Evolutionary conservation across 495 filamentous ascomycete genomes (phyloP).

Genomic region (Talaromyces wortmannii): DNA sequence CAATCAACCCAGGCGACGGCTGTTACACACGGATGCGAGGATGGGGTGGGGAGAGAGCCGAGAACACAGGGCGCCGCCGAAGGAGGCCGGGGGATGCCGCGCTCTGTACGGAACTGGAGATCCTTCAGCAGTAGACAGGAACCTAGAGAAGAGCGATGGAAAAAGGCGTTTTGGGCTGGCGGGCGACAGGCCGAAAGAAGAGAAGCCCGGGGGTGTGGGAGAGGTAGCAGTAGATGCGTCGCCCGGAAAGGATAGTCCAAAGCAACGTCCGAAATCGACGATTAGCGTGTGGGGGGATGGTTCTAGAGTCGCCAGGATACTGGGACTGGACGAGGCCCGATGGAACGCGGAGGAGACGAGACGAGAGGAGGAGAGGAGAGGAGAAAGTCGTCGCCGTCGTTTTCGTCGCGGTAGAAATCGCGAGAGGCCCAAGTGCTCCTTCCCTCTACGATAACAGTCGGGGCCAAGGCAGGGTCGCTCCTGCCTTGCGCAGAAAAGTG

Average conservation of each 20-base stretch:
- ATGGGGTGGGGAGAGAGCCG: background rate
- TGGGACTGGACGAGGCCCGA: no score
- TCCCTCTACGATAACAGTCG: no score
- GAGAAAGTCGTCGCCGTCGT: constrained; percentile 4
- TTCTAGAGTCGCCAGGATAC: no score
- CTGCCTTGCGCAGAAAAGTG: background rate
- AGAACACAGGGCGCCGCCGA: background rate
- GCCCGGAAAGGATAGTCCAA: no score
- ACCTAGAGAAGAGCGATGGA: no score
- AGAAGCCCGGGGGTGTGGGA: background rate
- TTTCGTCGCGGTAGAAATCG: constrained; percentile 9
- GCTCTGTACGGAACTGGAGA: no score
- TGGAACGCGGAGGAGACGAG: background rate
- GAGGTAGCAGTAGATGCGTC: background rate
- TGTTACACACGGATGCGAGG: background rate
- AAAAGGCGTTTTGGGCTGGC: no score
- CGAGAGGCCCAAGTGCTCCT: background rate
- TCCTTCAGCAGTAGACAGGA: background rate
- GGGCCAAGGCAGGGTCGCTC: no score
- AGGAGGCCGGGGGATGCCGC: background rate
- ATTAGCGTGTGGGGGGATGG: no score
- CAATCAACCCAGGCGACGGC: background rate
- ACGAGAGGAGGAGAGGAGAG: constrained; percentile 8
- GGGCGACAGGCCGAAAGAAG: background rate
- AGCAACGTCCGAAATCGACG: no score